Evolutionary conservation across 1,284 basidiomycete genomes (phyloP).

Genomic region (Ceratobasidium sp.): DNA sequence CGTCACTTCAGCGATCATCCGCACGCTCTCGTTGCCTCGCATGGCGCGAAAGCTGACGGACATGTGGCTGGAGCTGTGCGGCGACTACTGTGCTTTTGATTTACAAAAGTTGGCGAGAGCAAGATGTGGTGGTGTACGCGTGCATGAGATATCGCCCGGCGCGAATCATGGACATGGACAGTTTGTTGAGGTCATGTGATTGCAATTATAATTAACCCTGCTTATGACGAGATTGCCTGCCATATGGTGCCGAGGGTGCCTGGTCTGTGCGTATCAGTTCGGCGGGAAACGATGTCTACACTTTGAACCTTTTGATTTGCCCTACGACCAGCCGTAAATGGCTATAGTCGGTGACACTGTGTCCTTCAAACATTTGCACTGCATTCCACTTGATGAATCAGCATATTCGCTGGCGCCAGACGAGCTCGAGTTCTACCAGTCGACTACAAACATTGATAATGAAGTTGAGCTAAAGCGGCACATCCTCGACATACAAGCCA

Average conservation of each 20-base stretch:
- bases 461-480: conserved; percentile 63
- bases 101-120: conserved; percentile 19
- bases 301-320: neutral
- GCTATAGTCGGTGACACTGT: conserved; percentile 24
- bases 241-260: no score
- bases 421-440: conserved; percentile 61
- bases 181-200: conserved; percentile 24
- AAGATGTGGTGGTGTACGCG: conserved; percentile 27
- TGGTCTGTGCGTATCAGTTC: conserved; percentile 40
- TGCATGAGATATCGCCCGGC: conserved; percentile 30
- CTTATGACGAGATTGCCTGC: no score
- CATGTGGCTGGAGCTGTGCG: conserved; percentile 45
- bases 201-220: neutral
- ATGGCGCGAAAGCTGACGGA: conserved; percentile 35
- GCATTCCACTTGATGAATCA: conserved; percentile 29
- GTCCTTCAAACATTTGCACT: conserved; percentile 9
- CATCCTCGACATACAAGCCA: conserved; percentile 62
- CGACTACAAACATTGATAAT: conserved; percentile 61
- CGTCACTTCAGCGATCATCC: conserved; percentile 30
- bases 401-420: conserved; percentile 52
- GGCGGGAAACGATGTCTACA: conserved; percentile 11
- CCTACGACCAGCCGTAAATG: conserved; percentile 23
- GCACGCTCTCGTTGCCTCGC: conserved; percentile 25
- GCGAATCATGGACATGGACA: neutral
- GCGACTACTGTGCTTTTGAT: conserved; percentile 38